Evolutionary conservation across 2,329 filamentous ascomycete species (phyloP).

Genomic region (Diaporthe humulicola): DNA sequence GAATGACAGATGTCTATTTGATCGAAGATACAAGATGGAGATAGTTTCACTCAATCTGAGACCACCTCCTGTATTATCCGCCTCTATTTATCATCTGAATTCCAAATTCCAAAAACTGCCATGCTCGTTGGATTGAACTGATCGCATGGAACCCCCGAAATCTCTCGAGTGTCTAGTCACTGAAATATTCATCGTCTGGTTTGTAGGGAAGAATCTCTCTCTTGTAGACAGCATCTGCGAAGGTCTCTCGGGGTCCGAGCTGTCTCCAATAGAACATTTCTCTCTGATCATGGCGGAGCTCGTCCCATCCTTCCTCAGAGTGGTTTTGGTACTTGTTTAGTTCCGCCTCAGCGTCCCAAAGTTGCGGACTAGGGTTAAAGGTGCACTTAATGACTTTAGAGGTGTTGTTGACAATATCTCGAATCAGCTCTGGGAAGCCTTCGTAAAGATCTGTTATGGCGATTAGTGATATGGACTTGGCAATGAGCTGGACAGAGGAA

Average conservation of each 20-base stretch:
- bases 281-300: background rate
- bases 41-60: background rate
- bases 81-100: background rate
- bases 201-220: background rate
- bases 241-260: background rate
- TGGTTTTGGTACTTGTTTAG: background rate
- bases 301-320: background rate
- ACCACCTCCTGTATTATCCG: background rate
- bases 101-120: background rate
- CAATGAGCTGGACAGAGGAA: too few species aligned
- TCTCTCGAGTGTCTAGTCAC: background rate
- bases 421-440: background rate
- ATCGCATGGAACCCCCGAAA: background rate
- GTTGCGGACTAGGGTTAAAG: background rate
- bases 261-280: background rate
- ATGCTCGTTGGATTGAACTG: background rate
- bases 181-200: background rate
- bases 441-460: background rate
- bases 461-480: background rate
- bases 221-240: background rate
- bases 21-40: background rate
- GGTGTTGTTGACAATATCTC: background rate
- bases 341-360: background rate
- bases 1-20: background rate
- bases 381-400: background rate